These are phyloP conservation scores for Aspergillus neoniger DNA, from an alignment of 2,329 filamentous ascomycete genomes.

Conservation along the genomic window DNA sequence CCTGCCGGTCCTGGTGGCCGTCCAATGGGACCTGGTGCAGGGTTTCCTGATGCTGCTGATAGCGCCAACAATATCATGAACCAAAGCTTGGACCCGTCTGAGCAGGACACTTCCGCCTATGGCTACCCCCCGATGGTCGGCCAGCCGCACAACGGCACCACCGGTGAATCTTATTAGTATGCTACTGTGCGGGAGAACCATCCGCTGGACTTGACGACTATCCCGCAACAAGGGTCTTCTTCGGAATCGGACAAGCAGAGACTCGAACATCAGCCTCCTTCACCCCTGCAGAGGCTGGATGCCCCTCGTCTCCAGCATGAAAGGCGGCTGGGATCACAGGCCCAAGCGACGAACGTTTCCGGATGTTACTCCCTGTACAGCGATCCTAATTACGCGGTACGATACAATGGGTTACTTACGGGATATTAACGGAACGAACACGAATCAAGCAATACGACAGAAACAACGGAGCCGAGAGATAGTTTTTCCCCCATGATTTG, in stretches of 20 bases:
- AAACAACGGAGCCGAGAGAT: slow-evolving; percentile 8
- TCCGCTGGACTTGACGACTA: slow-evolving; percentile 12
- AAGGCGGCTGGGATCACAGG: not conserved
- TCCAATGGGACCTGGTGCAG: slow-evolving; percentile 32
- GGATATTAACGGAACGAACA: slow-evolving; percentile 19
- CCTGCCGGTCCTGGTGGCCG: slow-evolving; percentile 33
- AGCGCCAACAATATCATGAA: slow-evolving; percentile 49
- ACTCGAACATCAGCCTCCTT: not conserved
- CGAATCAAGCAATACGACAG: slow-evolving; percentile 16
- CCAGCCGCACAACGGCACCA: slow-evolving; percentile 50
- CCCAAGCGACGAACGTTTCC: slow-evolving; percentile 9
- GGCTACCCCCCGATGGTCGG: slow-evolving; percentile 51
- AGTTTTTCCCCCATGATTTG: slow-evolving; percentile 1
- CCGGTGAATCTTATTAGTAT: slow-evolving; percentile 46
- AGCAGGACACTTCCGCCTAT: slow-evolving; percentile 48
- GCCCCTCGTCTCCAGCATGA: slow-evolving; percentile 1
- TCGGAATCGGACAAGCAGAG: not conserved
- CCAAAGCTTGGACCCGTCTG: slow-evolving; percentile 46
- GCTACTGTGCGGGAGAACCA: slow-evolving; percentile 7
- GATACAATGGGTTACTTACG: slow-evolving; percentile 20
- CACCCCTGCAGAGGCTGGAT: not conserved
- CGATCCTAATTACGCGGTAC: slow-evolving; percentile 18
- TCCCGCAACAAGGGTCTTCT: not conserved
- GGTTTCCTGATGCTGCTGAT: slow-evolving; percentile 43
- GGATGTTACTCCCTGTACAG: slow-evolving; percentile 15